Evolutionary conservation across 2,329 filamentous ascomycete species (phyloP), one percentile per base, ranked within the genome.

Genomic region (Macrophomina pseudophaseolina): DNA sequence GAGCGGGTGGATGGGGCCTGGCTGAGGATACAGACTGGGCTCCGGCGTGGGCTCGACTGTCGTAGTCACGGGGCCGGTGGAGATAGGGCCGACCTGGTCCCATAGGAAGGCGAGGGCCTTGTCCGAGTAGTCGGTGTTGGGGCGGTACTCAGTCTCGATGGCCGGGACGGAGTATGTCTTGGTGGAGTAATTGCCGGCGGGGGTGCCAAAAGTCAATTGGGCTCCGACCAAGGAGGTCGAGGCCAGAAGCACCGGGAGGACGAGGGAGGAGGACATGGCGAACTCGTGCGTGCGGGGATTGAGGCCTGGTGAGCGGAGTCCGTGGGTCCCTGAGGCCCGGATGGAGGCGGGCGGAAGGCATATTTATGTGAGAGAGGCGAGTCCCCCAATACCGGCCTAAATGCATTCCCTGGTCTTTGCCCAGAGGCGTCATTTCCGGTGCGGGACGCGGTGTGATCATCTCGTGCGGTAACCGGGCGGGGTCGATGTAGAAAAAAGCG

Each of bases 101-200:
- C 81, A 83, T 9, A 83, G 74, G 46, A 81, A 79, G 3, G 77
- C 80, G 23, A 84, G 74, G 18, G 79, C 79, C 68, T 83, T 79
- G 59, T 83, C 79, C 0, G 81, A 82, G 72, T 82, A 84, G 66
- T 82, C 79, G 1, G 74, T 62, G 52, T 64, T 64, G 33, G 62
- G 16, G 6, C 62, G 12, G 35, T 52, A 40, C 8, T 46, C 16
- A 2, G 62, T 64, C 48, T 53, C 48, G 3, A 64, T 12, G 16
- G 62, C 51, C 9, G 62, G 62, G 9, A 49, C 12, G 5, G 48
- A 7, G 35, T 64, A 64, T 5, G 62, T 64, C 48, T 64, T 64
- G 28, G 62, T 64, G 16, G 62, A 64, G n/a, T 64, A 64, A 35
- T 49, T 62, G 32, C 58, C 58, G 4, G 11, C 44, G 4, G 58